Evolutionary conservation across 768 basidiomycete genomes (phyloP).

Genomic region (Lyophyllum semitale): DNA sequence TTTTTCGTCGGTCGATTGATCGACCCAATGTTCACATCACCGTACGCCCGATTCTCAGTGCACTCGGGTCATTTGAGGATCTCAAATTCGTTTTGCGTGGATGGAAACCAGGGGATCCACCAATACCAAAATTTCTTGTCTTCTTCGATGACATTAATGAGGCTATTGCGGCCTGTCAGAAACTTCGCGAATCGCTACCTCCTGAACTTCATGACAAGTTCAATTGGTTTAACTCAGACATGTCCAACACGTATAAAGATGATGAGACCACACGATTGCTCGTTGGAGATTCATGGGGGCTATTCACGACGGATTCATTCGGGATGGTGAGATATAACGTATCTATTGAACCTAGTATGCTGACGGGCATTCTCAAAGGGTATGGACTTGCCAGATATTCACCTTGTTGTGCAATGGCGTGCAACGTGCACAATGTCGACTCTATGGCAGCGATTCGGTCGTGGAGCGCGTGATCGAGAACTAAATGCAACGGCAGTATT

Average conservation of each 20-base stretch:
- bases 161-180: neutral
- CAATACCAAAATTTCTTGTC: neutral
- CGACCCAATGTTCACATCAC: slow-evolving; percentile 10
- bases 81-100: slow-evolving; percentile 6
- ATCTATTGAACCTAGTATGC: neutral
- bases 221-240: slow-evolving; percentile 1
- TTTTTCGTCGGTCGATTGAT: slow-evolving; percentile 6
- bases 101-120: slow-evolving; percentile 5
- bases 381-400: slow-evolving; percentile 4
- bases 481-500: neutral
- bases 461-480: neutral
- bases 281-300: slow-evolving; percentile 6
- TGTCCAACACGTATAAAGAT: slow-evolving; percentile 7
- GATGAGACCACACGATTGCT: slow-evolving; percentile 3
- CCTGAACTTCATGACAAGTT: neutral
- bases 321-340: slow-evolving; percentile 14
- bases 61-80: slow-evolving; percentile 10
- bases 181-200: neutral
- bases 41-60: slow-evolving; percentile 5
- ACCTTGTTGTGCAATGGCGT: neutral
- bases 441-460: neutral
- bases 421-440: neutral
- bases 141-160: neutral
- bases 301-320: slow-evolving; percentile 15
- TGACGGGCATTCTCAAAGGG: neutral